These are phyloP conservation scores for Eucalyptus marginata DNA, from an alignment of 345 rosid genomes.

Conservation along the genomic window DNA sequence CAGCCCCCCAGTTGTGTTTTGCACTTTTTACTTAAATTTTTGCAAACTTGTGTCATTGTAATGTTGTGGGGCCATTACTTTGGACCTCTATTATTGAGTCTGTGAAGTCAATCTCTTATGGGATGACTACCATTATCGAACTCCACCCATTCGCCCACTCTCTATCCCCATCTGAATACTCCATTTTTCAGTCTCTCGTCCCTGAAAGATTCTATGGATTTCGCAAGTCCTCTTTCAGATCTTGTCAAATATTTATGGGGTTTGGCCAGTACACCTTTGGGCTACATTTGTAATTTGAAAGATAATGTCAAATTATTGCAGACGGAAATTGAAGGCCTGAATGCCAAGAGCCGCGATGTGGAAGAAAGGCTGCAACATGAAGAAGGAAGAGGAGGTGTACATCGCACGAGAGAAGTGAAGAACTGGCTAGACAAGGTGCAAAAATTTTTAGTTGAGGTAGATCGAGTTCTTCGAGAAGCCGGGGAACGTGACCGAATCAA, in stretches of 20 bases:
- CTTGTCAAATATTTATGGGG: not conserved
- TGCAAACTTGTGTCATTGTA: no score
- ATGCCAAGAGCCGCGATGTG: accelerated
- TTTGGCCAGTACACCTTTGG: not conserved
- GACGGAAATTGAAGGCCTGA: accelerated
- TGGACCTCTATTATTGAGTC: no score
- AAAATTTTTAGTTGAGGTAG: accelerated
- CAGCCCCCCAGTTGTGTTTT: no score
- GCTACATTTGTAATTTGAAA: not conserved
- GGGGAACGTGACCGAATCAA: not conserved
- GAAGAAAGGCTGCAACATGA: accelerated
- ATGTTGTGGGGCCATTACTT: no score
- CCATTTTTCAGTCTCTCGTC: no score
- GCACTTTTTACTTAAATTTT: no score
- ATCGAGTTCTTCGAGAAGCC: not conserved
- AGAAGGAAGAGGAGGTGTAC: not conserved
- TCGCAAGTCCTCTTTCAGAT: not conserved
- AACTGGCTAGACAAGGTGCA: not conserved
- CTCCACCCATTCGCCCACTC: no score
- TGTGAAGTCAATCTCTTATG: no score
- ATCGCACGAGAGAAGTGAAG: accelerated
- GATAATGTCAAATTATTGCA: accelerated
- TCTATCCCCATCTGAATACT: no score
- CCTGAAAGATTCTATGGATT: not conserved
- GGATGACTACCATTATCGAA: no score